Percentiles rank a stretch among this genome's conserved stretches.
These are phyloP conservation scores for Nicotiana paniculata DNA, from an alignment of 257 asterid species.

Conservation along the genomic window DNA sequence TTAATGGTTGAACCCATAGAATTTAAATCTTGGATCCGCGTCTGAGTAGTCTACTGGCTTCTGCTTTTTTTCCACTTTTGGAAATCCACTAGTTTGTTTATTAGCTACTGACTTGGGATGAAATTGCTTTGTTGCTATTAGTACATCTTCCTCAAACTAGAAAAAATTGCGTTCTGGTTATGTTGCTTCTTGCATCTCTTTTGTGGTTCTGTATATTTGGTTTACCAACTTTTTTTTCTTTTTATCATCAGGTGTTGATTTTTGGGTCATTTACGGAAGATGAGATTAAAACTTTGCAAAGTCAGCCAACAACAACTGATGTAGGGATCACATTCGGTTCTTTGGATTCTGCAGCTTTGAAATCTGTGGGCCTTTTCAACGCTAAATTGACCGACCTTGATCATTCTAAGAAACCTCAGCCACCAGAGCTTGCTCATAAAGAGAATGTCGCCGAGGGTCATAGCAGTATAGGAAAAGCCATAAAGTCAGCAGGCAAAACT, in stretches of 20 bases:
- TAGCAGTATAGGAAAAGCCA: slow-evolving; percentile 11
- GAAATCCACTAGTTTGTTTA: background rate
- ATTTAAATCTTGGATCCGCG: no score
- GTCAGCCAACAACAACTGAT: slow-evolving; percentile 32
- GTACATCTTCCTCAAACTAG: background rate
- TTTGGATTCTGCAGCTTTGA: slow-evolving; percentile 49
- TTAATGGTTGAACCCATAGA: no score
- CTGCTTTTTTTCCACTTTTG: background rate
- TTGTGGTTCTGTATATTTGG: background rate
- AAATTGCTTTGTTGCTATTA: background rate
- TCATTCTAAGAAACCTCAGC: slow-evolving; percentile 22
- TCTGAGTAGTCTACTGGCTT: background rate
- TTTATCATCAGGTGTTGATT: slow-evolving; percentile 45
- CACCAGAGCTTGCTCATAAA: slow-evolving; percentile 16
- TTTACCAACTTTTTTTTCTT: background rate
- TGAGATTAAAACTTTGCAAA: slow-evolving; percentile 52
- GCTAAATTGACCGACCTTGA: slow-evolving; percentile 19
- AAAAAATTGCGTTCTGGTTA: background rate
- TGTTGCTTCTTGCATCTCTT: slow-evolving; percentile 1
- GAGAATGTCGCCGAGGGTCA: slow-evolving; percentile 9
- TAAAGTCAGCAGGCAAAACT: slow-evolving; percentile 14
- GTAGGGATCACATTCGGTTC: slow-evolving; percentile 52
- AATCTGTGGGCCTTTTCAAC: slow-evolving; percentile 52
- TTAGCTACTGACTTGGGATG: background rate
- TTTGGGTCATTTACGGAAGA: slow-evolving; percentile 85